Conservation (phyloP, 179 eudicot species). For the Sideroxylon spinosum region DNA sequence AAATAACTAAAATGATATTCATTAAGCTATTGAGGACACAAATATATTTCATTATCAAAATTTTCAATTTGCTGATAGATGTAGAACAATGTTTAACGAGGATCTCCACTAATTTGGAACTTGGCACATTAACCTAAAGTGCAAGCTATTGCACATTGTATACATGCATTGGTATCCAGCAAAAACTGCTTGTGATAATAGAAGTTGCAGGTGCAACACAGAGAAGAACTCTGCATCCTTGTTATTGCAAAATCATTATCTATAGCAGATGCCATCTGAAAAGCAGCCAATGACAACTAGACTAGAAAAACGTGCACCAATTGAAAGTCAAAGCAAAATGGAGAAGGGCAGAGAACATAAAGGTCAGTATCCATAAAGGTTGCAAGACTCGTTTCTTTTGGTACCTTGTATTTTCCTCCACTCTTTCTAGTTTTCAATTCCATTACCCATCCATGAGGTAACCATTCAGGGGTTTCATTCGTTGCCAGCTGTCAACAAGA, state of each 20-base stretch:
- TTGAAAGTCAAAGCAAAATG: background rate
- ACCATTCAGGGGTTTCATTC: constrained; percentile 38
- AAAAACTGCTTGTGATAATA: background rate
- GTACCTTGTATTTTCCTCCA: constrained; percentile 61
- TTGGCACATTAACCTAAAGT: background rate
- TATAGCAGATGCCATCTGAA: background rate
- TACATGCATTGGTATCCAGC: background rate
- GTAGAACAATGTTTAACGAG: background rate
- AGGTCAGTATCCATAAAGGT: background rate
- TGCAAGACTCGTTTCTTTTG: background rate
- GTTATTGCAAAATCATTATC: background rate
- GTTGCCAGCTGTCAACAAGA: constrained; percentile 20
- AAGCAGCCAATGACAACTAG: background rate
- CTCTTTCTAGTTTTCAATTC: constrained; percentile 39
- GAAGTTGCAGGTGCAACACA: background rate
- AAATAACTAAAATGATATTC: background rate
- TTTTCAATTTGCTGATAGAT: background rate
- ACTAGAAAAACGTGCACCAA: background rate
- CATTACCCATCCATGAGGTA: constrained; percentile 67
- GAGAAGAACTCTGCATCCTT: background rate
- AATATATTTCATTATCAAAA: background rate
- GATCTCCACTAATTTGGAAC: background rate
- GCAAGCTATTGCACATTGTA: background rate
- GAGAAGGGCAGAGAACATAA: background rate
- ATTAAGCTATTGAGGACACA: background rate